These are phyloP conservation scores for Candida labiduridarum DNA, from an alignment of 1,139 yeast species.

Conservation along the genomic window DNA sequence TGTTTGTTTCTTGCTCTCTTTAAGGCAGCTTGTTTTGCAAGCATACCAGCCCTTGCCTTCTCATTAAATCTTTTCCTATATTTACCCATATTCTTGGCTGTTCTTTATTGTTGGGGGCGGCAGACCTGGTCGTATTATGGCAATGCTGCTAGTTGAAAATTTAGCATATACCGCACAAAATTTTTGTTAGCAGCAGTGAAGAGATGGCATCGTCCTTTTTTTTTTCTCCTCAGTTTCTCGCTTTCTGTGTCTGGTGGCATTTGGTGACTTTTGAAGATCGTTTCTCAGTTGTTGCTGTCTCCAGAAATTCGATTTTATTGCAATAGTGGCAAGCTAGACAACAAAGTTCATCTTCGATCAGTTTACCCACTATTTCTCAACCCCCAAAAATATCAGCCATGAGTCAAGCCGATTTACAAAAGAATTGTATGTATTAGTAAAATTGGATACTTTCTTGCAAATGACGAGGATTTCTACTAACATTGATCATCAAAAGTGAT, in stretches of 20 bases:
- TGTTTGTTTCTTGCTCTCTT: constrained; percentile 70
- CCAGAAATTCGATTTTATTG: not conserved
- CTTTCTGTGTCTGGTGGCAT: not conserved
- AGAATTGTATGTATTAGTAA: constrained; percentile 32
- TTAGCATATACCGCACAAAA: not conserved
- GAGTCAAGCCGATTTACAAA: constrained; percentile 29
- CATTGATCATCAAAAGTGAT: constrained; percentile 28
- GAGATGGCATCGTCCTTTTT: constrained; percentile 3
- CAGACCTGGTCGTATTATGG: not conserved
- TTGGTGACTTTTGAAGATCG: not conserved
- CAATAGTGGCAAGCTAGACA: not conserved
- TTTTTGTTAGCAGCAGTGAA: not conserved
- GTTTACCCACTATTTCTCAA: not conserved
- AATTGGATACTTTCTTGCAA: not conserved
- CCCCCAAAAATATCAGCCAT: constrained; percentile 11
- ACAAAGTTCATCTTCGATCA: no score
- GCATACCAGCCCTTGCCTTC: constrained; percentile 83
- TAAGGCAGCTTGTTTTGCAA: constrained; percentile 75
- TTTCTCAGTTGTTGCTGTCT: not conserved
- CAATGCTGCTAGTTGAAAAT: not conserved
- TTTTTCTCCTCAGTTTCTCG: not conserved
- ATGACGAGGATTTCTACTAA: not conserved
- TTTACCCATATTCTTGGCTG: constrained; percentile 60
- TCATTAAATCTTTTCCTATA: constrained; percentile 81
- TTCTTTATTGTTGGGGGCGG: not conserved